Conservation (phyloP, 805 yeast genomes). For the Monosporozyma yasuniensis region DNA sequence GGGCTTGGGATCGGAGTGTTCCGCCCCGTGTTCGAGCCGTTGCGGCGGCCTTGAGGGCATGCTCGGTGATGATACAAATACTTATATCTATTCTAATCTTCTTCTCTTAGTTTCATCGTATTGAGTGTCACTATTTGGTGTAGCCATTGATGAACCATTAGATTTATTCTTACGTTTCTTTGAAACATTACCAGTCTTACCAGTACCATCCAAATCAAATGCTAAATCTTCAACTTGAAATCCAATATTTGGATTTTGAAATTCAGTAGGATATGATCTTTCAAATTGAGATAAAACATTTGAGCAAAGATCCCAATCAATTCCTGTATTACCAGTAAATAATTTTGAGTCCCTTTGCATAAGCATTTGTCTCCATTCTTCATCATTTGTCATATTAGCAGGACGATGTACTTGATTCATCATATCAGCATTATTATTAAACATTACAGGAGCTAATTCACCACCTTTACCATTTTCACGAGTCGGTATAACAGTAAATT, state of each 20-base stretch:
- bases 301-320: conserved; percentile 28
- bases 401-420: conserved; percentile 18
- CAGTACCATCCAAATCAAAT: conserved; percentile 31
- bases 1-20: background rate
- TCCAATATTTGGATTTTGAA: conserved; percentile 19
- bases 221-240: conserved; percentile 30
- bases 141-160: conserved; percentile 29
- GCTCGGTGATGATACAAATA: no score
- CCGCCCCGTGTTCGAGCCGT: background rate
- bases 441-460: conserved; percentile 27
- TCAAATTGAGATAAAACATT: conserved; percentile 27
- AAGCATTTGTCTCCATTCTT: conserved; percentile 19
- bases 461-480: conserved; percentile 33
- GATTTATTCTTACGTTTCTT: conserved; percentile 27
- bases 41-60: background rate
- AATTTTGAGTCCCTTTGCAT: conserved; percentile 20
- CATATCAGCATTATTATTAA: conserved; percentile 30
- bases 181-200: conserved; percentile 13
- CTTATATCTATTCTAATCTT: conserved; percentile 26
- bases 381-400: conserved; percentile 18
- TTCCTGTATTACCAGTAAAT: conserved; percentile 14
- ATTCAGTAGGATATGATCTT: conserved; percentile 28
- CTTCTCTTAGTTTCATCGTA: conserved; percentile 29
- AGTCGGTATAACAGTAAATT: conserved; percentile 51
- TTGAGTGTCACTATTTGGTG: conserved; percentile 27